Evolutionary conservation across 2,329 filamentous ascomycete species (phyloP), one percentile per base, ranked within the genome.

Genomic region (Aspergillus sp.): DNA sequence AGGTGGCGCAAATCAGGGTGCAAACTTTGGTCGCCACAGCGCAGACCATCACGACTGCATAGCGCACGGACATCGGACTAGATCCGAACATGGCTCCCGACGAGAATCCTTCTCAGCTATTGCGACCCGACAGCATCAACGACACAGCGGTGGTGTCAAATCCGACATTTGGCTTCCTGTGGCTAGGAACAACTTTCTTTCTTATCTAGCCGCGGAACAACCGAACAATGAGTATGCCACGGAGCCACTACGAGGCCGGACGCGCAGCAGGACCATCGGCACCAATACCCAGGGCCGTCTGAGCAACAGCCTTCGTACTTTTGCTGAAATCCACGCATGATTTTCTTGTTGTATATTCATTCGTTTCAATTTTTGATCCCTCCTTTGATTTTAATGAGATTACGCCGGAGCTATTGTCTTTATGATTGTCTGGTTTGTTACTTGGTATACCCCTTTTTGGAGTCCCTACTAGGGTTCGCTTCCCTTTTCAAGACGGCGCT

Each of bases 251-350:
- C 65, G 70, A 52, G 68, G 67, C 35, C 62, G 68, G 11, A 49
- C 63, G 47, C 63, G 66, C 40, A 69, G 57, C 45, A 66, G 68
- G 23, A 68, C 59, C 48, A 58, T 70, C 12, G 66, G 19, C 57
- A 60, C 35, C 62, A 62, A 27, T 62, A 59, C 35, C 58, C 60
- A 19, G 62, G 51, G 49, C 52, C 65, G 50, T 61, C 62, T 6
- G 67, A 66, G 44, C 44, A 59, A 11, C 63, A 65, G 60, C 56
- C 49, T 60, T 49, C 55, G 59, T 58, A 48, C 21, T 37, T 47
- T 47, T 15, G 31, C 43, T 15, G n/a, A 62, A 55, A 35, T 62
- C 17, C 51, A 63, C 51, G 41, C 48, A 40, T 50, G 55, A 43
- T 37, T 17, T 49, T 51, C 11, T n/a, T 21, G 14, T 47, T 45